Percentiles rank a stretch among this genome's conserved stretches.
phyloP scores from a whole-genome alignment of 306 rosid genomes.

The Vicia villosa region DNA sequence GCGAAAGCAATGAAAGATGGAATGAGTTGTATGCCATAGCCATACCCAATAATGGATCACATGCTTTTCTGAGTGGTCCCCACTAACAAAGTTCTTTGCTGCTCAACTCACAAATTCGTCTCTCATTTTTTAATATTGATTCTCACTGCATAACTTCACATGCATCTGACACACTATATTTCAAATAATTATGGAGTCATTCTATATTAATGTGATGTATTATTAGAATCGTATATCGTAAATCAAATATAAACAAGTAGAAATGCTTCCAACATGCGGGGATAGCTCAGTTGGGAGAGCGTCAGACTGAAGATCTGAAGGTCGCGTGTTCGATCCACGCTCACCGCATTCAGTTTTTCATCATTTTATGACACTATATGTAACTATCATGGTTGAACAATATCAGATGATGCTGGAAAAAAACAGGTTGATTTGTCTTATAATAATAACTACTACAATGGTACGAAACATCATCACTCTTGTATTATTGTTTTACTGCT shows the following conservation, averaged over 20 bases:
- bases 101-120: neutral
- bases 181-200: neutral
- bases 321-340: conserved; percentile 50
- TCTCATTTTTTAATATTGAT: neutral
- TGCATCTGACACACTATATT: neutral
- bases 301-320: conserved; percentile 51
- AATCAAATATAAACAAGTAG: no score
- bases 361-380: no score
- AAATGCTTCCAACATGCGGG: accelerated
- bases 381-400: no score
- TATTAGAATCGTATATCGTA: no score
- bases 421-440: no score
- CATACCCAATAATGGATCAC: conserved; percentile 29
- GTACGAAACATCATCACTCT: no score
- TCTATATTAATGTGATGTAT: neutral
- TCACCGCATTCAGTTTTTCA: conserved; percentile 29
- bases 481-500: no score
- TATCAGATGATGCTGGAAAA: no score
- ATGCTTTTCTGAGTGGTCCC: conserved; percentile 36
- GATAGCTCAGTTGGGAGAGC: conserved; percentile 50
- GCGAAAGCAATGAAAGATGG: conserved; percentile 30
- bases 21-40: conserved; percentile 34
- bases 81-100: no score
- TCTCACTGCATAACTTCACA: neutral
- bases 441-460: no score